Percentiles rank a stretch among this genome's conserved stretches.
Evolutionary conservation across 2,329 filamentous ascomycete genomes (phyloP).

Genomic region (Verticillium dahliae): DNA sequence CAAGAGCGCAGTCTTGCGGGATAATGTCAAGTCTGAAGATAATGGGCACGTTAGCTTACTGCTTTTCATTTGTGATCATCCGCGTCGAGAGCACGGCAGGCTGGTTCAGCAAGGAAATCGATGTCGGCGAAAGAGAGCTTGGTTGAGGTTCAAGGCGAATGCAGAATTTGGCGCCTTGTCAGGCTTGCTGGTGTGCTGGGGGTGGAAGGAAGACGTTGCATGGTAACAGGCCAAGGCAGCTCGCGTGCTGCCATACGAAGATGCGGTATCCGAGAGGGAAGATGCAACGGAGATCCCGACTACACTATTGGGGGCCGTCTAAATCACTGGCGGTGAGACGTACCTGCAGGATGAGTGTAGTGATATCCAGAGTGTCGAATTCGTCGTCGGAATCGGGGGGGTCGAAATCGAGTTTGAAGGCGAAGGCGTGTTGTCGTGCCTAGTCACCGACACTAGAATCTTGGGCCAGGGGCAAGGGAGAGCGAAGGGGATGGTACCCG

Average conservation of each 20-base stretch:
- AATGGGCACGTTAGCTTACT: neutral
- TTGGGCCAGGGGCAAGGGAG: neutral
- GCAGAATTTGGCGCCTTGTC: neutral
- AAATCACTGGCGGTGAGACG: neutral
- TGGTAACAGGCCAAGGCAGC: neutral
- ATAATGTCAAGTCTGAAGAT: neutral
- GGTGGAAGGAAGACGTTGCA: constrained; percentile 2
- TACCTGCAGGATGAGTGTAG: constrained; percentile 1
- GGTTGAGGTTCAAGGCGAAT: no score
- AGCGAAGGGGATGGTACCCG: neutral
- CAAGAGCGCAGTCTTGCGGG: neutral
- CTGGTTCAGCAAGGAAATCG: neutral
- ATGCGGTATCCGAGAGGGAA: neutral
- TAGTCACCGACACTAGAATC: constrained; percentile 1
- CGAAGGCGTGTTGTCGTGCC: neutral
- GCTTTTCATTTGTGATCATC: neutral
- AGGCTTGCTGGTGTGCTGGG: constrained; percentile 1
- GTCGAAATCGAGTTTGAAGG: neutral
- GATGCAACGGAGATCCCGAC: neutral
- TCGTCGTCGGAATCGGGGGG: no score
- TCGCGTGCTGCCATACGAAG: neutral
- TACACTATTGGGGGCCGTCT: neutral
- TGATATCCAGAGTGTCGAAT: neutral
- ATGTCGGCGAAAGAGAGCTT: neutral
- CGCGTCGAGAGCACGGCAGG: neutral